These are phyloP conservation scores for Posidonia oceanica DNA, from an alignment of 116 monocot genomes.

Conservation along the genomic window DNA sequence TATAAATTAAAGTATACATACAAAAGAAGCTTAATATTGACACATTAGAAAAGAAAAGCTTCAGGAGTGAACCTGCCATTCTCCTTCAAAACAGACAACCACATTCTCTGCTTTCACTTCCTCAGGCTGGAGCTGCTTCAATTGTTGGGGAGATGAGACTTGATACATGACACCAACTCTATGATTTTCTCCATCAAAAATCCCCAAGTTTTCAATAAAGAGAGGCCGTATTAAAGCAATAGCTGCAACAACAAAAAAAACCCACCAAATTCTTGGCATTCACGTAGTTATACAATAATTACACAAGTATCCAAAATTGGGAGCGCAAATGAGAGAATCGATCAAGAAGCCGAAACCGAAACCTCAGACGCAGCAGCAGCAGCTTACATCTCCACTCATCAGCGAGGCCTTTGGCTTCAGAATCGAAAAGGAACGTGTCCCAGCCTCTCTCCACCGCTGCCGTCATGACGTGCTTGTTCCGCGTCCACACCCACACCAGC, in stretches of 20 bases:
- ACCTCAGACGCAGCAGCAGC: not conserved
- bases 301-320: not conserved
- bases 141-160: conserved; percentile 44
- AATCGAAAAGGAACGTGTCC: conserved; percentile 59
- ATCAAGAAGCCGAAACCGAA: not conserved
- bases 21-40: too few relatives aligned
- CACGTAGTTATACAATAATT: too few relatives aligned
- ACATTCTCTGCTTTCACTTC: conserved; percentile 25
- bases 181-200: conserved; percentile 31
- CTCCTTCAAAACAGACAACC: conserved; percentile 44
- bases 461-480: conserved; percentile 65
- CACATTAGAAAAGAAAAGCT: too few relatives aligned
- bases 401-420: conserved; percentile 28
- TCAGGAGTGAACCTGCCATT: conserved; percentile 52
- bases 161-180: conserved; percentile 39
- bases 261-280: too few relatives aligned
- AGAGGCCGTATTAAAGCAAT: conserved; percentile 64
- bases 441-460: conserved; percentile 81
- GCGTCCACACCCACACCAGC: conserved; percentile 81
- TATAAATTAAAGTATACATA: too few relatives aligned
- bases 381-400: conserved; percentile 60
- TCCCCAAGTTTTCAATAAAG: conserved; percentile 35
- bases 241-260: conserved; percentile 34
- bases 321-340: not conserved
- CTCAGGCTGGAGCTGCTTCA: conserved; percentile 39